Conservation (phyloP, 2,329 filamentous ascomycete species). For the Pseudogymnoascus sp. region DNA sequence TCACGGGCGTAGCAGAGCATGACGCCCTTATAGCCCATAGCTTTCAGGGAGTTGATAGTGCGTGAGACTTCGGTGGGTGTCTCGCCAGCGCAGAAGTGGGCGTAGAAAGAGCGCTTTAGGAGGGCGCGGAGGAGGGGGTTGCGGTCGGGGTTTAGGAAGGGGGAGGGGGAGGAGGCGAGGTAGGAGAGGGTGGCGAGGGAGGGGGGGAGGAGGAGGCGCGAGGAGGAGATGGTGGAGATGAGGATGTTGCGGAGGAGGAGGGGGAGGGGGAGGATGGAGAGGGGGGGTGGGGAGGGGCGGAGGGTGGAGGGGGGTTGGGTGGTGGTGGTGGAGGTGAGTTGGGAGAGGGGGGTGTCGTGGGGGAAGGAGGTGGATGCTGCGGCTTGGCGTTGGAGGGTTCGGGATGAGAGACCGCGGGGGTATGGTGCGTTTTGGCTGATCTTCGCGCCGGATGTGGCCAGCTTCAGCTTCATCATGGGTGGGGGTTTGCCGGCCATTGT, state of each 20-base stretch:
- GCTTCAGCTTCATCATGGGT: constrained; percentile 3
- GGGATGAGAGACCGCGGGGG: constrained; percentile 19
- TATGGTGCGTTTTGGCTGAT: neutral
- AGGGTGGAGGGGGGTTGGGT: constrained; percentile 15
- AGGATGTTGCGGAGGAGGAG: constrained; percentile 61
- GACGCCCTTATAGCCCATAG: constrained; percentile 72
- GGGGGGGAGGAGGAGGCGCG: constrained; percentile 57
- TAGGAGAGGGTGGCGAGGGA: constrained; percentile 59
- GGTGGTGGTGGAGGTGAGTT: neutral
- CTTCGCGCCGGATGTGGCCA: neutral
- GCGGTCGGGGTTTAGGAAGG: constrained; percentile 62
- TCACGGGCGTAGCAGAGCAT: constrained; percentile 79
- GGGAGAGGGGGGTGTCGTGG: neutral
- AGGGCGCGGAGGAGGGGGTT: constrained; percentile 63
- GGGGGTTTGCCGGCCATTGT: neutral
- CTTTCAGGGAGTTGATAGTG: constrained; percentile 58
- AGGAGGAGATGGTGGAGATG: constrained; percentile 63
- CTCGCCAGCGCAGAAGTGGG: constrained; percentile 84
- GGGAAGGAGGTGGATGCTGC: constrained; percentile 10
- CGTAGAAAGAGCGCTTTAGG: constrained; percentile 77
- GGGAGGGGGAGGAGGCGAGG: constrained; percentile 60
- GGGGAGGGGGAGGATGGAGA: constrained; percentile 57
- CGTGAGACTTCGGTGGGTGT: constrained; percentile 55
- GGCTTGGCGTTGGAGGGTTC: constrained; percentile 16
- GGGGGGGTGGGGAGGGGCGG: constrained; percentile 30